Conservation (phyloP, 345 rosid genomes). For the Psidium guajava region DNA sequence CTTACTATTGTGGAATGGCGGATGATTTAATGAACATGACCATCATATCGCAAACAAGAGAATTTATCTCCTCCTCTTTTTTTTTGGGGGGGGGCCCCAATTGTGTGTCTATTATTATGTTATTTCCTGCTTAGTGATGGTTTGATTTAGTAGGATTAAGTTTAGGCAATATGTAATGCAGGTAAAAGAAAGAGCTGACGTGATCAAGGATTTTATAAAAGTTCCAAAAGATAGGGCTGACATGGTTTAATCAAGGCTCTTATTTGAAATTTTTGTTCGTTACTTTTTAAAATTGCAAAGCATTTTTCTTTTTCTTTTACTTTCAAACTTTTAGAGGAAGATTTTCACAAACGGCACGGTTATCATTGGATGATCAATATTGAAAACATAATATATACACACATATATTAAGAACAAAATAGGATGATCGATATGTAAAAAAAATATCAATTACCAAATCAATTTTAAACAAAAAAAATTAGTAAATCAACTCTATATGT, state of each 20-base stretch:
- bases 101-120: neutral
- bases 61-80: neutral
- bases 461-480: neutral
- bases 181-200: too few relatives aligned
- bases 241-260: too few relatives aligned
- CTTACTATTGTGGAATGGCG: neutral
- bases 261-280: too few relatives aligned
- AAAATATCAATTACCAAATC: neutral
- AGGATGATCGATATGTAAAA: neutral
- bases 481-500: neutral
- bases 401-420: too few relatives aligned
- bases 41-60: neutral
- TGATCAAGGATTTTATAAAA: too few relatives aligned
- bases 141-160: neutral
- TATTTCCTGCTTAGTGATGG: too few relatives aligned
- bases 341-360: neutral
- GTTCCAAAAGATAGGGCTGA: too few relatives aligned
- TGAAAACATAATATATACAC: too few relatives aligned
- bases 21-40: neutral
- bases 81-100: neutral
- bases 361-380: neutral
- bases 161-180: neutral
- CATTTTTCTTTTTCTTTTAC: neutral
- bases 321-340: too few relatives aligned
- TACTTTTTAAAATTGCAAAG: neutral